phyloP scores from a whole-genome alignment of 2,329 filamentous ascomycete genomes.

The Scorias spongiosa region DNA sequence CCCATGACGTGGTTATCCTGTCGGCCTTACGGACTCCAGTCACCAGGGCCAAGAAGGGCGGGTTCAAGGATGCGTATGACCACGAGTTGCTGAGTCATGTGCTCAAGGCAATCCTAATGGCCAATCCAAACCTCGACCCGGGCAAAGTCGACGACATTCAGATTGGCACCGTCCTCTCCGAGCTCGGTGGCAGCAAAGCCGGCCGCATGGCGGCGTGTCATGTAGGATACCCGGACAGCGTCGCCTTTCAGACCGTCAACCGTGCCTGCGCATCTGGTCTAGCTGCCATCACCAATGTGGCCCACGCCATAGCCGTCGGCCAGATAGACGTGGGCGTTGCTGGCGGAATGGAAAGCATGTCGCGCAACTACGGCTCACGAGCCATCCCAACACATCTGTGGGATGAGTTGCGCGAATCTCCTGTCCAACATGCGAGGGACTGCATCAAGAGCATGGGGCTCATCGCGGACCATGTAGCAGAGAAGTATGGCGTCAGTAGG shows the following conservation, averaged over 20 bases:
- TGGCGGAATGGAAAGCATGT: conserved; percentile 95
- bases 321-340: conserved; percentile 61
- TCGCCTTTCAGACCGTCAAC: conserved; percentile 75
- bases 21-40: conserved; percentile 82
- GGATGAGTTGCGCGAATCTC: conserved; percentile 52
- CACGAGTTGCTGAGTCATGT: conserved; percentile 67
- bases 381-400: conserved; percentile 77
- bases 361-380: conserved; percentile 66
- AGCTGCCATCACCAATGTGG: conserved; percentile 59
- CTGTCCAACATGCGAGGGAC: conserved; percentile 56
- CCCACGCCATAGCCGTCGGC: conserved; percentile 59
- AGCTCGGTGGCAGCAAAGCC: conserved; percentile 80
- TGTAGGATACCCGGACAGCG: conserved; percentile 57
- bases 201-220: conserved; percentile 84
- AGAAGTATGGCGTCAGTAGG: conserved; percentile 56
- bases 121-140: conserved; percentile 58
- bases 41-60: conserved; percentile 68
- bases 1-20: conserved; percentile 73
- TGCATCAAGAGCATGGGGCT: conserved; percentile 92
- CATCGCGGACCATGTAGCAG: conserved; percentile 77
- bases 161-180: conserved; percentile 77
- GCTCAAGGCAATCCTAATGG: conserved; percentile 52
- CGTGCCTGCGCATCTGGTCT: conserved; percentile 70
- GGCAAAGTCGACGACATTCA: conserved; percentile 62
- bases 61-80: conserved; percentile 75